Base-by-base conservation (phyloP, 2,329 filamentous ascomycete species). In the Colletotrichum truncatum region DNA sequence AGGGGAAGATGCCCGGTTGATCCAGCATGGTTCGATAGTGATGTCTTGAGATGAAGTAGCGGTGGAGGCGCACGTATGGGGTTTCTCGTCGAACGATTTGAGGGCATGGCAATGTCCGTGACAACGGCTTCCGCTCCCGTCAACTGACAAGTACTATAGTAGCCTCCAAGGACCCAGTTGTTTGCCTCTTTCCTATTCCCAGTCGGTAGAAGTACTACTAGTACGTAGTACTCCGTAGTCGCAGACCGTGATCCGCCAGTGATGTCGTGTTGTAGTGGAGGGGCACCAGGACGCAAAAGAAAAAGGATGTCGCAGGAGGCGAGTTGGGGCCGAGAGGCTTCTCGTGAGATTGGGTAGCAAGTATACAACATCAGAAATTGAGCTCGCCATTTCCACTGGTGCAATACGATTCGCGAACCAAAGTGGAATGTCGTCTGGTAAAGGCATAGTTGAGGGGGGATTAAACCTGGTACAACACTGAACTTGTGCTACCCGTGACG, bases 41-140 rank as follows among this genome's bases (percentile, higher is more conserved):
- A 49, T 60, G 55, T 49, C 26, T 62, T 14, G 11, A n/a, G 25
- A 26, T 36, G n/a, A 60, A 56, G 30, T 56, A 45, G 57, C 57
- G 57, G 63, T 66, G 49, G 63, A 49, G 41, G 30, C 43, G 46
- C 32, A 55, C 28, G 49, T 32, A 62, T 60, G 61, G 55, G 56
- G 46, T 11, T 34, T 60, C 25, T 30, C 39, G 14, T 53, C 48
- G 25, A 48, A 46, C 36, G 48, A 60, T 26, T 9, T 10, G 57
- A 36, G 16, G 26, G 45, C 39, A 56, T 30, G n/a, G 26, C 41
- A 23, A 51, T 55, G 34, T 56, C 58, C 51, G 41, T 36, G 57
- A 63, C 63, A 45, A 66, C 43, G 12, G 45, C 25, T 28, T 41
- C 16, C 14, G 12, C 6, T 39, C 32, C 14, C 16, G 43, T 58